Conservation (phyloP, 148 eudicot species). For the Persicaria tinctoria region DNA sequence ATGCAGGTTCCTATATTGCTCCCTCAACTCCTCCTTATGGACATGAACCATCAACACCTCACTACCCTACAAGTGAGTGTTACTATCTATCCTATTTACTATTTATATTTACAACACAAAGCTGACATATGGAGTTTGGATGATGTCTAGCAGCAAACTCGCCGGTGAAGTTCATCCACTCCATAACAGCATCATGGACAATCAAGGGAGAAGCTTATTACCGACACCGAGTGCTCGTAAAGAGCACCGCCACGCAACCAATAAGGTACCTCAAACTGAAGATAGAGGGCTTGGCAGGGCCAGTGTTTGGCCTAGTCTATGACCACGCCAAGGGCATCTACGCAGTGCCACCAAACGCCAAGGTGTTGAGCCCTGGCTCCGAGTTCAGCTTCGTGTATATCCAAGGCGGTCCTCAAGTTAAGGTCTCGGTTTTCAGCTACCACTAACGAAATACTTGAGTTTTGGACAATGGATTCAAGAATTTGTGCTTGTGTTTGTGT, state of each 20-base stretch:
- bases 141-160: not conserved
- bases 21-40: no score
- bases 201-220: constrained; percentile 34
- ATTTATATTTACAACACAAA: no score
- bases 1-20: constrained; percentile 1
- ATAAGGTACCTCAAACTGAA: constrained; percentile 48
- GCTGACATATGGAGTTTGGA: no score
- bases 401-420: constrained; percentile 83
- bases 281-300: constrained; percentile 52
- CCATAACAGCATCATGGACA: constrained; percentile 56
- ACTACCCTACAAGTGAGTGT: no score
- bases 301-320: constrained; percentile 51
- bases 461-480: not conserved
- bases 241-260: constrained; percentile 47
- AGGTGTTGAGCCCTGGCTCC: constrained; percentile 27
- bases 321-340: constrained; percentile 30
- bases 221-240: constrained; percentile 57
- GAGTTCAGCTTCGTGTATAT: constrained; percentile 60
- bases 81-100: no score
- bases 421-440: constrained; percentile 46
- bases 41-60: no score
- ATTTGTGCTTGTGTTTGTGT: not conserved
- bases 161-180: constrained; percentile 49
- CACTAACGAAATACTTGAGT: constrained; percentile 7
- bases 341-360: constrained; percentile 36